A percentile compares a stretch with the other conserved stretches of the same genome.
Conservation (phyloP, 768 basidiomycete genomes). For the Leccinellum rugosiceps region DNA sequence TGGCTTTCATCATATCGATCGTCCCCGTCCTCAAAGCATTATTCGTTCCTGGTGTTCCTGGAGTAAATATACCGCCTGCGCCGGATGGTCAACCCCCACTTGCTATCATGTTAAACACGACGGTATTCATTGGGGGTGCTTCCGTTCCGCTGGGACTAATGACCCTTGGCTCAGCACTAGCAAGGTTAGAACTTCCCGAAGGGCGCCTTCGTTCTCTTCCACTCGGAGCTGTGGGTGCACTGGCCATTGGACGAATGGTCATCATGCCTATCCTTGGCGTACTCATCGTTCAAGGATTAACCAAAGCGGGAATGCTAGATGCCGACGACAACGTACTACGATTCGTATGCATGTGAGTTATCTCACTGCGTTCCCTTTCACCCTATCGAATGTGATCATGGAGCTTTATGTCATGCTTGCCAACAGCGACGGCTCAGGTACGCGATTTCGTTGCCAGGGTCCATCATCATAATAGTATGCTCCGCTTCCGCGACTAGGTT, state of each 20-base stretch:
- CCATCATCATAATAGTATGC: neutral
- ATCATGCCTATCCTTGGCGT: constrained; percentile 62
- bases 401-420: constrained; percentile 59
- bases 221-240: constrained; percentile 48
- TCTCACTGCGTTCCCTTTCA: neutral
- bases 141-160: constrained; percentile 63
- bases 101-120: constrained; percentile 54
- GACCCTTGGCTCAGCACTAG: constrained; percentile 60
- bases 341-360: constrained; percentile 66
- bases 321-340: constrained; percentile 54
- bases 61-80: constrained; percentile 43
- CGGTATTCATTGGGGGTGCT: constrained; percentile 58
- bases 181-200: constrained; percentile 50
- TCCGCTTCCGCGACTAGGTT: constrained; percentile 37
- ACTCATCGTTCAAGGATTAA: constrained; percentile 51
- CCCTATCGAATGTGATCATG: neutral
- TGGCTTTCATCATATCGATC: constrained; percentile 54
- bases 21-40: constrained; percentile 57
- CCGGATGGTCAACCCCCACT: constrained; percentile 71
- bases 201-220: constrained; percentile 44
- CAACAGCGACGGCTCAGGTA: constrained; percentile 60
- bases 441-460: neutral
- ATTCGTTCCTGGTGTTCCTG: constrained; percentile 46
- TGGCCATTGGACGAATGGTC: constrained; percentile 55
- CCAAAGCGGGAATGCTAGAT: constrained; percentile 43